Evolutionary conservation across 331 rosid species (phyloP).

Genomic region (Telfairia occidentalis): DNA sequence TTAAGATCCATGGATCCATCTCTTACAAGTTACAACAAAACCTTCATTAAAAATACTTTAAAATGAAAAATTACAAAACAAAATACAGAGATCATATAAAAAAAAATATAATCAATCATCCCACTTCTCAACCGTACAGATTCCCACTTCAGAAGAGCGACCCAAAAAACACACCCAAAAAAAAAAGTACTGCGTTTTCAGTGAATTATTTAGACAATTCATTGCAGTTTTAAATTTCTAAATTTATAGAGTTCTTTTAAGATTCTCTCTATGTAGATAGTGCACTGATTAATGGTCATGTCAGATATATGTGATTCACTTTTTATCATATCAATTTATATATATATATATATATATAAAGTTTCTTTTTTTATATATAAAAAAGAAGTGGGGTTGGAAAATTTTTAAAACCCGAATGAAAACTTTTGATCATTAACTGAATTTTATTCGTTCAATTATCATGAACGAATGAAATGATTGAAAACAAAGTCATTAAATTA

Average conservation of each 20-base stretch:
- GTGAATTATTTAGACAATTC: background rate
- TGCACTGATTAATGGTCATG: slow-evolving; percentile 7
- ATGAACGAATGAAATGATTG: background rate
- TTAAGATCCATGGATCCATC: background rate
- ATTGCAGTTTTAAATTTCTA: background rate
- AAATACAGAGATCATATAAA: background rate
- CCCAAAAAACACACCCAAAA: background rate
- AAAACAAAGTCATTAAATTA: background rate
- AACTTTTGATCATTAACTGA: background rate
- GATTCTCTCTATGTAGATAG: slow-evolving; percentile 8
- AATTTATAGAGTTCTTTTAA: background rate
- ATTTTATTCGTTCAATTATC: background rate
- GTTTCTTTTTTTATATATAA: background rate
- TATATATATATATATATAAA: background rate
- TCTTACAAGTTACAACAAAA: background rate
- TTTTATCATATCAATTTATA: background rate
- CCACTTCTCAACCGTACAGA: background rate
- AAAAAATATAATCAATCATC: background rate
- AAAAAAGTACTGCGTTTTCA: background rate
- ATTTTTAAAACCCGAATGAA: background rate
- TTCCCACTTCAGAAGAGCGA: background rate
- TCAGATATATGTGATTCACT: slow-evolving; percentile 5
- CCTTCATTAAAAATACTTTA: background rate
- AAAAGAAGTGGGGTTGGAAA: background rate
- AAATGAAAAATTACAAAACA: background rate